Base-by-base conservation (phyloP, 495 filamentous ascomycete species). In the Aspergillus saccharolyticus region DNA sequence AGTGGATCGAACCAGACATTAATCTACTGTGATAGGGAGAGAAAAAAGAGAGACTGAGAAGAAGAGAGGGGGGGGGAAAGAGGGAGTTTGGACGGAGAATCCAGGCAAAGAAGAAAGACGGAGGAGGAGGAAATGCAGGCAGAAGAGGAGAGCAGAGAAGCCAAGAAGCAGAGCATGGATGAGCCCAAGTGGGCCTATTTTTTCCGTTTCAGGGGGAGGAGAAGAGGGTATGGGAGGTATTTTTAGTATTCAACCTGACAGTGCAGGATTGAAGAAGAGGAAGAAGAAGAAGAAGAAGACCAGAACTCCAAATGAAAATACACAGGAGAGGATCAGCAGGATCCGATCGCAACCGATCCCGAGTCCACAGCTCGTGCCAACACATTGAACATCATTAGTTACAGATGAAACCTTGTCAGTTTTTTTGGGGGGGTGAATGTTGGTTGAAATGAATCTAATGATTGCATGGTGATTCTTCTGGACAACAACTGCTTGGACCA, bases 201-300 rank as follows among this genome's bases (percentile, higher is more conserved):
- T 30, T 28, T 18, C 3, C 51, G 51, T 53, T 53, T 53, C 51
- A 53, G 51, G 30, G 51, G 51, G 51, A n/a, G n/a, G n/a, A n/a
- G n/a, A n/a, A n/a, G n/a, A n/a, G n/a, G n/a, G n/a, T n/a, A n/a
- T n/a, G n/a, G n/a, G n/a, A n/a, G 51, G 51, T 53, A 53, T 53
- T 53, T 53, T 53, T 53, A 44, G 42, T 52, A 25, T 28, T 24
- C 20, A 52, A 20, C 19, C 44, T 20, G 22, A 22, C 17, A n/a
- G n/a, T n/a, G n/a, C n/a, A 21, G 16, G 44, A 21, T 28, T 28
- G 25, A 28, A 28, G 25, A 28, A n/a, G n/a, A n/a, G n/a, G n/a
- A n/a, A n/a, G n/a, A n/a, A 21, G 44, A 22, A 20, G 44, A 22
- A 10, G 33, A 5, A 39, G 33, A 39, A 39, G 33, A 39, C 4